Conservation (phyloP, 257 asterid species). For the Rubia yunnanensis region DNA sequence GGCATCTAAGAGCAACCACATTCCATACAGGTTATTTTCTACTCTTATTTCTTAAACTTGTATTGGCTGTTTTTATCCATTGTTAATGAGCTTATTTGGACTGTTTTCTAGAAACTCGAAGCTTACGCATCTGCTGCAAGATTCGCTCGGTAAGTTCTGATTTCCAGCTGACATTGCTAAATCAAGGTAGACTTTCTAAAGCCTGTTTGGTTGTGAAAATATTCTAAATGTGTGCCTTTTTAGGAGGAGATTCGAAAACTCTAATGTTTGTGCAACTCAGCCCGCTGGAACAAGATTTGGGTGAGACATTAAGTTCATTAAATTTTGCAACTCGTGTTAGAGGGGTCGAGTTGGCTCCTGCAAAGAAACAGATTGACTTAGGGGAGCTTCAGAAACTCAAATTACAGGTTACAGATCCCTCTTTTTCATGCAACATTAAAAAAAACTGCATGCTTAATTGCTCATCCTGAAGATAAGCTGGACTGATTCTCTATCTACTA, state of each 20-base stretch:
- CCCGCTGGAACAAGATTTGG: conserved; percentile 70
- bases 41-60: neutral
- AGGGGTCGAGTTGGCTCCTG: conserved; percentile 85
- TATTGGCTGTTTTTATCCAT: neutral
- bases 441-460: neutral
- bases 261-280: conserved; percentile 46
- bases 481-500: conserved; percentile 26
- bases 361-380: conserved; percentile 64
- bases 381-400: conserved; percentile 71
- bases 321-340: conserved; percentile 88
- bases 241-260: conserved; percentile 60
- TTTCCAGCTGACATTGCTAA: neutral
- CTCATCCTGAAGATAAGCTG: neutral
- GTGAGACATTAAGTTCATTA: conserved; percentile 83
- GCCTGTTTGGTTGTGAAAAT: neutral
- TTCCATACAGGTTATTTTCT: conserved; percentile 66
- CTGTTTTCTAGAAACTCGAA: conserved; percentile 60
- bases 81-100: neutral
- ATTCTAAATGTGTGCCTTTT: conserved; percentile 3
- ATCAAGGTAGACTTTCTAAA: neutral
- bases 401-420: conserved; percentile 41
- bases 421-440: neutral
- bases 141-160: conserved; percentile 3
- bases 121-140: conserved; percentile 59
- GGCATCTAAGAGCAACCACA: conserved; percentile 90